Percentiles rank a stretch among this genome's conserved stretches.
phyloP scores from a whole-genome alignment of 2,329 filamentous ascomycete genomes.

The Fusarium sp. region DNA sequence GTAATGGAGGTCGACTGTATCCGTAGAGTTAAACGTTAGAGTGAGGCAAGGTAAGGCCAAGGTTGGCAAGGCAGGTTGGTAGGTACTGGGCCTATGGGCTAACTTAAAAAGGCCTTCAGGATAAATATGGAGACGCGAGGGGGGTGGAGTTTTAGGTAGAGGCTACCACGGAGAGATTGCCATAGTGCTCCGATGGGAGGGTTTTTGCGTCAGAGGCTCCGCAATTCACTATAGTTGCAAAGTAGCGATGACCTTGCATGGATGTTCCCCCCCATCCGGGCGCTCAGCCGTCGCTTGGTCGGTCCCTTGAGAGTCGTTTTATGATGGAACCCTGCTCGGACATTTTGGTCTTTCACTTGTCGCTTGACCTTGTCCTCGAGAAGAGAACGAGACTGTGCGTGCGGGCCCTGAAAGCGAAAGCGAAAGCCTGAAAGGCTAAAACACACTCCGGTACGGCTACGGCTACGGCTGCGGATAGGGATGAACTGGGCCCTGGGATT shows the following conservation, averaged over 20 bases:
- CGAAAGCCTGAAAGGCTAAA: not conserved
- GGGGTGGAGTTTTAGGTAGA: conserved; percentile 31
- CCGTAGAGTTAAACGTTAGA: conserved; percentile 34
- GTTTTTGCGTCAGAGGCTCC: conserved; percentile 13
- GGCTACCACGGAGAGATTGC: conserved; percentile 26
- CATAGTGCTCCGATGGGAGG: conserved; percentile 20
- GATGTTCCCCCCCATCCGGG: conserved; percentile 8
- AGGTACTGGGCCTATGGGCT: conserved; percentile 21
- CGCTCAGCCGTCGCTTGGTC: conserved; percentile 32
- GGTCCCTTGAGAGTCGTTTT: conserved; percentile 30
- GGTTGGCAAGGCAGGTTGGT: conserved; percentile 32
- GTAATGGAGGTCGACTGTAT: conserved; percentile 39
- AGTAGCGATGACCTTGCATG: conserved; percentile 25
- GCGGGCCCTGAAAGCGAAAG: too few species aligned
- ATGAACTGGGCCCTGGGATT: conserved; percentile 26
- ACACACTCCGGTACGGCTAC: not conserved
- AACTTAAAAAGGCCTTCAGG: conserved; percentile 37
- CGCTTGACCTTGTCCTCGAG: too few species aligned
- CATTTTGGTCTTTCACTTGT: conserved; percentile 19
- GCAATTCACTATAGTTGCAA: conserved; percentile 10
- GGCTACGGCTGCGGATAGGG: conserved; percentile 22
- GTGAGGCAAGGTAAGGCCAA: conserved; percentile 36
- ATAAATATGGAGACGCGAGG: conserved; percentile 31
- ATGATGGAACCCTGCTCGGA: conserved; percentile 19
- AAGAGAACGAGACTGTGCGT: conserved; percentile 9